Conservation (phyloP, 2,329 filamentous ascomycete species). For the Esteya vermicola region DNA sequence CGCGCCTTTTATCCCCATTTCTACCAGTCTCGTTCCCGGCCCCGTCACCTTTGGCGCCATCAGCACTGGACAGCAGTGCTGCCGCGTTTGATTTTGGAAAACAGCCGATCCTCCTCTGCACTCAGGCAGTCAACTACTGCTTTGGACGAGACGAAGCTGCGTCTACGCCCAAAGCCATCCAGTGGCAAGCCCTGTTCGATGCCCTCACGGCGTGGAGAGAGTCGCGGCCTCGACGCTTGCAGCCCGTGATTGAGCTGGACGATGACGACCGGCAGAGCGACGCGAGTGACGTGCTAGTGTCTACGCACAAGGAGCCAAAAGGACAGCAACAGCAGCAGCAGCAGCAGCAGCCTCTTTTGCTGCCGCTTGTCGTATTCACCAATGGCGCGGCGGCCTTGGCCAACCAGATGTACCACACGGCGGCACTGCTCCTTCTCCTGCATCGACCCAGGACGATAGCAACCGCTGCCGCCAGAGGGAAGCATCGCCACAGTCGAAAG, state of each 20-base stretch:
- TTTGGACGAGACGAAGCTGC: background rate
- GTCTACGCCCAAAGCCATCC: too few species aligned
- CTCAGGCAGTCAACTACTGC: background rate
- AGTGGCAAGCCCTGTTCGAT: conserved; percentile 18
- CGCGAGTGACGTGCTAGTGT: too few species aligned
- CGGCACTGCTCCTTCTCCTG: conserved; percentile 36
- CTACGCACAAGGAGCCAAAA: too few species aligned
- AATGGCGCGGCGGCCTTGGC: conserved; percentile 26
- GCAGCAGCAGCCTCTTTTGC: conserved; percentile 16
- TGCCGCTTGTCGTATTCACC: conserved; percentile 23
- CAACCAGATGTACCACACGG: conserved; percentile 43
- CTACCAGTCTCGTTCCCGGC: background rate
- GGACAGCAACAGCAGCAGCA: too few species aligned
- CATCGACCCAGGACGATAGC: conserved; percentile 34
- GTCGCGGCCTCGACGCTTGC: conserved; percentile 17
- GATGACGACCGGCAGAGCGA: too few species aligned
- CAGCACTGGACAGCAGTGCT: too few species aligned
- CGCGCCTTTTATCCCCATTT: background rate
- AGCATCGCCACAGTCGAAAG: too few species aligned
- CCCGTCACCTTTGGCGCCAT: too few species aligned
- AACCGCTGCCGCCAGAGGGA: too few species aligned
- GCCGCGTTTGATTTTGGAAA: background rate
- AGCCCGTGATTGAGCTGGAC: conserved; percentile 20
- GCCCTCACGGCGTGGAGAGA: conserved; percentile 19
- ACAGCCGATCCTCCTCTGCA: background rate